A percentile compares a stretch with the other conserved stretches of the same genome.
Conservation (phyloP, 805 yeast genomes). For the Dipodascopsis uninucleata region DNA sequence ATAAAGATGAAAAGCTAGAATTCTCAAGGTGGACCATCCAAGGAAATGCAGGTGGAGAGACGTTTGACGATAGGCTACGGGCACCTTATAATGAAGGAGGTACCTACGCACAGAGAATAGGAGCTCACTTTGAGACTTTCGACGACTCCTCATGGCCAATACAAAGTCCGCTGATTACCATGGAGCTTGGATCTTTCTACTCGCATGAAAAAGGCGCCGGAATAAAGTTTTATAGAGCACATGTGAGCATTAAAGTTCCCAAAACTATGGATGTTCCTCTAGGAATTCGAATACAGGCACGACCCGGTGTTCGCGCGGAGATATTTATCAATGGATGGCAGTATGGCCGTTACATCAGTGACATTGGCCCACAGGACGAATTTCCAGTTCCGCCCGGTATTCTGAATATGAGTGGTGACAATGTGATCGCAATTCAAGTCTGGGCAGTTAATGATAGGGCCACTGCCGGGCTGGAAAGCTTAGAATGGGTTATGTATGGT, state of each 20-base stretch:
- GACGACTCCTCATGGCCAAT: slow-evolving; percentile 5
- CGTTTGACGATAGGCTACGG: slow-evolving; percentile 16
- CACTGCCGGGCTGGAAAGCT: slow-evolving; percentile 7
- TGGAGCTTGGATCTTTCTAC: slow-evolving; percentile 1
- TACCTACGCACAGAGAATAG: slow-evolving; percentile 16
- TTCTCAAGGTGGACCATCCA: slow-evolving; percentile 19
- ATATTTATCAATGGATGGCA: slow-evolving; percentile 23
- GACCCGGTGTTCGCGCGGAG: slow-evolving; percentile 18
- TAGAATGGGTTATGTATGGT: slow-evolving; percentile 18
- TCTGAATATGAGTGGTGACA: slow-evolving; percentile 12
- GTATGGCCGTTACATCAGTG: slow-evolving; percentile 15
- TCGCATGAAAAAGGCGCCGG: slow-evolving; percentile 8
- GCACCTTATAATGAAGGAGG: slow-evolving; percentile 24
- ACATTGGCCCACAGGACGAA: slow-evolving; percentile 21
- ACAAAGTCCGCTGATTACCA: slow-evolving; percentile 4
- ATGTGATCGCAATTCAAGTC: slow-evolving; percentile 11
- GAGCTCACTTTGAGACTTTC: slow-evolving; percentile 16
- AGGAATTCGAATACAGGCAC: slow-evolving; percentile 12
- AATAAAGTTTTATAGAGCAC: slow-evolving; percentile 13
- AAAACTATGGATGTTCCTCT: slow-evolving; percentile 15
- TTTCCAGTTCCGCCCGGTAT: slow-evolving; percentile 24
- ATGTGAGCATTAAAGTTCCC: slow-evolving; percentile 10
- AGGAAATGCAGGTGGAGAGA: slow-evolving; percentile 21
- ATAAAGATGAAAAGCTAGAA: not conserved
- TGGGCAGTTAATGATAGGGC: slow-evolving; percentile 17